Base-by-base conservation (phyloP, 257 asterid species). In the Gentiana dahurica region DNA sequence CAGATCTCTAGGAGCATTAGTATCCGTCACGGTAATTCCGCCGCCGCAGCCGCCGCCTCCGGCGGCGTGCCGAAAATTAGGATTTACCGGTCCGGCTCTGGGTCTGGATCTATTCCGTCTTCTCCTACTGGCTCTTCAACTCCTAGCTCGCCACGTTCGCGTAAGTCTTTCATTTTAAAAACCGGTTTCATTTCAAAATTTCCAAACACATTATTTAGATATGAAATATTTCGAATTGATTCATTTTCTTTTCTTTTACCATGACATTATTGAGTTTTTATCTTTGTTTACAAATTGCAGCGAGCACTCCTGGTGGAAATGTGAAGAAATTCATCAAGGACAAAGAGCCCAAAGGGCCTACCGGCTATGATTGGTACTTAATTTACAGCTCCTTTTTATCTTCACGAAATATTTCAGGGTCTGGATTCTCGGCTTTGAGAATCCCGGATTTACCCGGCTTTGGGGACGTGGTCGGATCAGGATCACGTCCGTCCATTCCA, bases 1-100 rank as follows among this genome's bases (percentile, higher is more conserved):
- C 82, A 75, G 24, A 36, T 86, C 41, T 50, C 85, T 1, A 64
- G 95, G 65, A 75, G 84, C 81, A 83, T 86, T 67, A 76, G 83
- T 41, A 63, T 86, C 50, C 69, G 81, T 15, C 79, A 82, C 2
- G 58, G 70, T 43, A 77, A 66, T 54, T 57, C 73, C 2, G 24
- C 24, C 24, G 24, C 24, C 24, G 24, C 24, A 0, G 24, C 24
- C 24, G 24, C 24, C 24, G 0, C 24, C 24, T 15, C 0, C 24
- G 33, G 39, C 10, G 48, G 56, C 6, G 51, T n/a, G 1, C 72
- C 7, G 39, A 43, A 15, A 1, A 48, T 68, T 8, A 65, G 49
- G 34, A 72, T 65, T 12, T 54, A 34, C 11, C 68, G 57, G 8
- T 61, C 82, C 54, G 46, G 46, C 46, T 56, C 71, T n/a, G 89